Evolutionary conservation across 2,329 filamentous ascomycete species (phyloP).

Genomic region (Talaromyces amestolkiae): DNA sequence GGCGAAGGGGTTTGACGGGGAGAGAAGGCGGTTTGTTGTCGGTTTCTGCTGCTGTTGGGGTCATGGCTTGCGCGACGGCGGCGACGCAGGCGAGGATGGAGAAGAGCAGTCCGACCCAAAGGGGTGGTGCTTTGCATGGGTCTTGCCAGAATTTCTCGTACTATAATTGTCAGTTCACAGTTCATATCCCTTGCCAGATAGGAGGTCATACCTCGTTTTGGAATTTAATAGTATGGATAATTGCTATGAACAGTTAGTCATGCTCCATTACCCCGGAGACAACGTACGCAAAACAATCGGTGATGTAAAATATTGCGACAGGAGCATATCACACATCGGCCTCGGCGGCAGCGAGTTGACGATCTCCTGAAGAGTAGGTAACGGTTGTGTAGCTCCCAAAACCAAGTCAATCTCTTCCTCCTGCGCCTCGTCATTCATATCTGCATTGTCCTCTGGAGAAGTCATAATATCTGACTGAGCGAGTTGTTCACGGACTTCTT

Average conservation of each 20-base stretch:
- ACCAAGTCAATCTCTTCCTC: conserved; percentile 17
- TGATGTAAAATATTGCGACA: conserved; percentile 17
- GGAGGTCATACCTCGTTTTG: conserved; percentile 17
- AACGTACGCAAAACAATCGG: conserved; percentile 14
- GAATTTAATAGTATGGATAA: conserved; percentile 20
- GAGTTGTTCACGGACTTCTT: conserved; percentile 19
- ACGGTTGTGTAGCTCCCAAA: conserved; percentile 9
- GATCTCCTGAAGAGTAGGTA: conserved; percentile 13
- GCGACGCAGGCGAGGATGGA: conserved; percentile 19
- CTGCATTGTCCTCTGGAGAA: not conserved
- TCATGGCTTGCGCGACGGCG: conserved; percentile 5
- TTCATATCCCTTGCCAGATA: not conserved
- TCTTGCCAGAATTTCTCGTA: conserved; percentile 24
- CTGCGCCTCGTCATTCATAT: not conserved
- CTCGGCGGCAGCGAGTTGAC: conserved; percentile 15
- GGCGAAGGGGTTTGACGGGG: conserved; percentile 11
- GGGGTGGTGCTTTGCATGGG: conserved; percentile 17
- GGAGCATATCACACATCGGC: conserved; percentile 16
- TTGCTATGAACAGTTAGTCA: conserved; percentile 13
- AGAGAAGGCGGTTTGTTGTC: not conserved
- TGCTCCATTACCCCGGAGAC: not conserved
- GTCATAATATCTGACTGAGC: conserved; percentile 15
- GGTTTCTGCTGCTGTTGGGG: not conserved
- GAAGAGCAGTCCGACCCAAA: conserved; percentile 23
- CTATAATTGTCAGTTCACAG: conserved; percentile 13